Percentiles rank a stretch among this genome's conserved stretches.
Evolutionary conservation across 73 alveolate species (phyloP).

Genomic region (Tetrahymena malaccensis): DNA sequence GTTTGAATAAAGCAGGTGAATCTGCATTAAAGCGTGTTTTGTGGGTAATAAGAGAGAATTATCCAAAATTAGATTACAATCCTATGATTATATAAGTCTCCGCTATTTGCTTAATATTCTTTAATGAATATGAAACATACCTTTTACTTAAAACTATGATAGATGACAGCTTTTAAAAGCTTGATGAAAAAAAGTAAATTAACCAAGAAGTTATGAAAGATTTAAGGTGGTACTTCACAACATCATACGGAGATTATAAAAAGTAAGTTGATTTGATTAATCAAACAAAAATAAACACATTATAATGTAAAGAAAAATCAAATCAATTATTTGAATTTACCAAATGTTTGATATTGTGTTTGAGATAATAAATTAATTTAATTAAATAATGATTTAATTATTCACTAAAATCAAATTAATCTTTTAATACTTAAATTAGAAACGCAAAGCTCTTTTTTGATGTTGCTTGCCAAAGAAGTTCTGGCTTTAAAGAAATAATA

Average conservation of each 20-base stretch:
- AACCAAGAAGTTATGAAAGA: background rate
- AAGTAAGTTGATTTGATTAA: background rate
- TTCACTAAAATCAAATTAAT: background rate
- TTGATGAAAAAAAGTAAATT: background rate
- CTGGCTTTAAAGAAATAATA: background rate
- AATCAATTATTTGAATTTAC: too few relatives aligned
- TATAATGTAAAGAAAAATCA: too few relatives aligned
- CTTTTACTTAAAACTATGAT: background rate
- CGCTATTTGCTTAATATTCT: background rate
- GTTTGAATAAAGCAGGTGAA: background rate
- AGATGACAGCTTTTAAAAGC: background rate
- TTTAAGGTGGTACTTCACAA: background rate
- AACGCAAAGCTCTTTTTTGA: background rate
- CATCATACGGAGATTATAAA: background rate
- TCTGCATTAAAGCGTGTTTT: background rate
- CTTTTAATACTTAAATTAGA: background rate
- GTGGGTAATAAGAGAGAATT: background rate
- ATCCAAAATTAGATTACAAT: background rate
- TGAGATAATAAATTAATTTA: too few relatives aligned
- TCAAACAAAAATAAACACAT: too few relatives aligned
- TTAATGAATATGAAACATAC: background rate
- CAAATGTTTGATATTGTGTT: too few relatives aligned
- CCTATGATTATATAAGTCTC: background rate
- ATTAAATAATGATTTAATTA: too few relatives aligned
- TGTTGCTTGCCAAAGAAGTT: background rate